A percentile compares a stretch with the other conserved stretches of the same genome.
Evolutionary conservation across 495 filamentous ascomycete species (phyloP).

Genomic region (Hypoxylon rickii): DNA sequence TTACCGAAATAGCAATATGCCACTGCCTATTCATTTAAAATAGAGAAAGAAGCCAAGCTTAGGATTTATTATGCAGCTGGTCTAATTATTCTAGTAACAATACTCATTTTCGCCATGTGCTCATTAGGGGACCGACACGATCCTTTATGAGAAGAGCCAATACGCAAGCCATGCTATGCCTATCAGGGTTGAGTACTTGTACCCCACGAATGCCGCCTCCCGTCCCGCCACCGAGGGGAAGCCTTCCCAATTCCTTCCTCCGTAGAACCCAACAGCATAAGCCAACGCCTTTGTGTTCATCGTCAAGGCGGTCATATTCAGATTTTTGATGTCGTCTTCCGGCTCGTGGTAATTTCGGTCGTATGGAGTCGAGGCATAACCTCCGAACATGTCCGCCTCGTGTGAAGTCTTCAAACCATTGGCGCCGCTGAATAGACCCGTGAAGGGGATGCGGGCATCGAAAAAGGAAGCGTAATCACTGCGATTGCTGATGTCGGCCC

Average conservation of each 20-base stretch:
- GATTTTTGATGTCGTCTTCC: conserved; percentile 17
- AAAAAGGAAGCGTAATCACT: conserved; percentile 40
- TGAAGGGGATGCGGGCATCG: conserved; percentile 23
- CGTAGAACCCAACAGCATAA: conserved; percentile 21
- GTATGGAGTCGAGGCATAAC: conserved; percentile 12
- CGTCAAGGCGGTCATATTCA: conserved; percentile 19
- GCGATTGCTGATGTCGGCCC: conserved; percentile 42
- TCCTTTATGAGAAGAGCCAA: neutral
- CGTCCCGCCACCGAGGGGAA: conserved; percentile 2
- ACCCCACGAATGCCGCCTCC: neutral
- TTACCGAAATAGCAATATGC: neutral
- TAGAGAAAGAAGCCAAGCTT: conserved; percentile 5
- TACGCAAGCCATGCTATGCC: conserved; percentile 1
- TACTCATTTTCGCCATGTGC: conserved; percentile 9
- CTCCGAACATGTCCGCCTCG: conserved; percentile 35
- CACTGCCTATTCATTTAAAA: too few species aligned
- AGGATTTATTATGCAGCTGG: conserved; percentile 5
- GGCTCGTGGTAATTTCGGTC: conserved; percentile 24
- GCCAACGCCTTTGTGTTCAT: conserved; percentile 31
- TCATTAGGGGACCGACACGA: neutral
- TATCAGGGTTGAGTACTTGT: neutral
- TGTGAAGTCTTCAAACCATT: conserved; percentile 44
- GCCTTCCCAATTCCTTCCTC: conserved; percentile 9
- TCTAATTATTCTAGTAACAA: conserved; percentile 22
- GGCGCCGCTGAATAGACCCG: conserved; percentile 50